Percentiles rank a stretch among this genome's conserved stretches.
Conservation (phyloP, 805 yeast genomes). For the Yamadazyma takamatsuzukensis region DNA sequence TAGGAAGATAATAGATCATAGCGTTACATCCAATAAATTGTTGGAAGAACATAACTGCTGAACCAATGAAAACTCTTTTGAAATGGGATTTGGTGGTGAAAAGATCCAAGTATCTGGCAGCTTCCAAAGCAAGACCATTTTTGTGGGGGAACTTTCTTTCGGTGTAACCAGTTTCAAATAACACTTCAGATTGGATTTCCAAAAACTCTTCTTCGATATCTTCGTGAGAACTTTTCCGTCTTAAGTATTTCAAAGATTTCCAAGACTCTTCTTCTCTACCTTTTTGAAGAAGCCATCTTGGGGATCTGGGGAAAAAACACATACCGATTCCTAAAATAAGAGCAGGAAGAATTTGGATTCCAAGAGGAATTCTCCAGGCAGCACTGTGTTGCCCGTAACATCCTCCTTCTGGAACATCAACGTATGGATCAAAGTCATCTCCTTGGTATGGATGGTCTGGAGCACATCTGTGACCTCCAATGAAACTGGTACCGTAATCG, state of each 20-base stretch:
- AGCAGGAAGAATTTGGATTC: conserved; percentile 50
- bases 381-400: conserved; percentile 18
- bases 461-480: conserved; percentile 36
- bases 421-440: conserved; percentile 17
- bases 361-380: conserved; percentile 41
- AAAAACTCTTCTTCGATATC: conserved; percentile 14
- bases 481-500: conserved; percentile 66
- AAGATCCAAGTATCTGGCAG: conserved; percentile 11
- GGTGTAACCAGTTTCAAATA: conserved; percentile 10
- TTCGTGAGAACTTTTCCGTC: conserved; percentile 22
- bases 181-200: conserved; percentile 15
- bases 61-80: conserved; percentile 33
- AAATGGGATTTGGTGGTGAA: conserved; percentile 13
- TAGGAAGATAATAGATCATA: conserved; percentile 33
- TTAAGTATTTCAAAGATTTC: conserved; percentile 35
- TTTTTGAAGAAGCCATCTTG: conserved; percentile 49
- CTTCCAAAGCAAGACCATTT: conserved; percentile 7
- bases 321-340: conserved; percentile 38
- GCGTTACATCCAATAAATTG: conserved; percentile 33
- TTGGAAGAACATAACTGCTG: conserved; percentile 26
- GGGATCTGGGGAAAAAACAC: conserved; percentile 48
- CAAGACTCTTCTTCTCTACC: conserved; percentile 50
- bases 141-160: conserved; percentile 10
- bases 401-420: conserved; percentile 21
- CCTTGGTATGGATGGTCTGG: conserved; percentile 10